Evolutionary conservation across 1,139 yeast genomes (phyloP), one percentile per base, ranked within the genome.

Genomic region (Protomyces pachydermus): DNA sequence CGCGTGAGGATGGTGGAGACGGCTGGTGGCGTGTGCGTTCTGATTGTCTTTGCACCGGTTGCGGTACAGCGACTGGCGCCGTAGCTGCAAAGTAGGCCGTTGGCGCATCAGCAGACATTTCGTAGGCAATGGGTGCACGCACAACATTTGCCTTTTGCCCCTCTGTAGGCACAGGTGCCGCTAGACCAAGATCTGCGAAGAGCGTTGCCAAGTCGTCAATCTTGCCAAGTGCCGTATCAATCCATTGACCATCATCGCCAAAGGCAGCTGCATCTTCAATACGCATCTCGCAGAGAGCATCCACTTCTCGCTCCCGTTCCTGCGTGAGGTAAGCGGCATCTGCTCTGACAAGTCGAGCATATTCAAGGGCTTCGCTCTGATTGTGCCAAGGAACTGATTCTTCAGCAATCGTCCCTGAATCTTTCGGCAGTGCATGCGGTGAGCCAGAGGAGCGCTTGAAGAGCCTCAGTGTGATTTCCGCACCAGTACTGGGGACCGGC

Each of bases 401-500:
- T 67, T 34, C 56, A 3, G 61, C 67, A 37, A 46, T 62, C 48
- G 69, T 68, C 25, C 68, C 68, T 9, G 66, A 67, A 38, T 72
- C 74, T 20, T 80, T 76, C 0, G 96, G 96, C 42, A 88, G 78
- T 0, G 96, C 84, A 55, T 87, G 74, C 16, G 85, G 75, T 38
- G 82, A 81, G 25, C 82, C 83, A 57, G 80, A 79, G 0, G 87
- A 87, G 66, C 95, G 80, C 50, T 82, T 79, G 91, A 93, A 88
- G 66, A 93, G 78, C 20, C 85, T 82, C 70, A 93, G 74, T 0
- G 82, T 82, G 1, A 80, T 82, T 38, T 84, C 87, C 50, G 83
- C 81, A 6, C 85, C 85, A 3, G 82, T 77, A 57, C 78, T 79
- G 0, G 96, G 96, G 65, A 83, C 88, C 65, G 82, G 81, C 55